phyloP scores from a whole-genome alignment of 225 moss, liverwort and hornwort species.

The Takakia lepidozioides region DNA sequence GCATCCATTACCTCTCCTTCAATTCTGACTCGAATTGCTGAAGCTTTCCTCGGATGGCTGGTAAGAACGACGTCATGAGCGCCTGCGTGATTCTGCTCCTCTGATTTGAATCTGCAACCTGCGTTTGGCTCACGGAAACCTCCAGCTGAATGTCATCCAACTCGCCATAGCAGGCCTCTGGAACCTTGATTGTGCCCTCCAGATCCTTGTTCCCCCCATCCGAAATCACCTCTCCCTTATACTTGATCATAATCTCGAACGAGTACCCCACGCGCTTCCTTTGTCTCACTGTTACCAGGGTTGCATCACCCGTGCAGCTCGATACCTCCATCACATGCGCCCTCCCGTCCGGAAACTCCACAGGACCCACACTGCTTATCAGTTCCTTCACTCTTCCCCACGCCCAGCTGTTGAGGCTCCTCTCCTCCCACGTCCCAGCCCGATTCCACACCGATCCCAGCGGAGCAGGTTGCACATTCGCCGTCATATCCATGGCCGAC shows the following conservation, averaged over 20 bases:
- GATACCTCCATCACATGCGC: slow-evolving; percentile 58
- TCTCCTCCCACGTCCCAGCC: slow-evolving; percentile 96
- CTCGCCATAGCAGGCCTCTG: slow-evolving; percentile 84
- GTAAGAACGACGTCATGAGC: slow-evolving; percentile 48
- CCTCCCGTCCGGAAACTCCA: slow-evolving; percentile 51
- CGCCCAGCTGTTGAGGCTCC: slow-evolving; percentile 69
- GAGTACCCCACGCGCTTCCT: slow-evolving; percentile 83
- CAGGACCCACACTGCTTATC: slow-evolving; percentile 34
- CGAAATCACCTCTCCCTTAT: slow-evolving; percentile 30
- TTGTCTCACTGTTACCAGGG: slow-evolving; percentile 80
- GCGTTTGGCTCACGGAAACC: slow-evolving; percentile 37
- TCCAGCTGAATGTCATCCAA: slow-evolving; percentile 84
- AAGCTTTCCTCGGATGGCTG: slow-evolving; percentile 62
- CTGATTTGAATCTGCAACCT: slow-evolving; percentile 35
- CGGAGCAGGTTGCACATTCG: slow-evolving; percentile 10
- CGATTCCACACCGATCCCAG: slow-evolving; percentile 75
- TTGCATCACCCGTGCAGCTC: slow-evolving; percentile 86
- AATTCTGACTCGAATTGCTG: slow-evolving; percentile 79
- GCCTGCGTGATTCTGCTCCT: slow-evolving; percentile 40
- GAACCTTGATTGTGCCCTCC: slow-evolving; percentile 68
- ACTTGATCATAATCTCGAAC: slow-evolving; percentile 80
- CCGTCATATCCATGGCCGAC: slow-evolving; percentile 27
- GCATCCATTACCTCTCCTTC: slow-evolving; percentile 50
- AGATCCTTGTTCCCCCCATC: slow-evolving; percentile 23
- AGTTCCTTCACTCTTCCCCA: slow-evolving; percentile 60